A percentile compares a stretch with the other conserved stretches of the same genome.
Evolutionary conservation across 352 stramenopile species (phyloP).

Genomic region (Phytophthora pluvialis): DNA sequence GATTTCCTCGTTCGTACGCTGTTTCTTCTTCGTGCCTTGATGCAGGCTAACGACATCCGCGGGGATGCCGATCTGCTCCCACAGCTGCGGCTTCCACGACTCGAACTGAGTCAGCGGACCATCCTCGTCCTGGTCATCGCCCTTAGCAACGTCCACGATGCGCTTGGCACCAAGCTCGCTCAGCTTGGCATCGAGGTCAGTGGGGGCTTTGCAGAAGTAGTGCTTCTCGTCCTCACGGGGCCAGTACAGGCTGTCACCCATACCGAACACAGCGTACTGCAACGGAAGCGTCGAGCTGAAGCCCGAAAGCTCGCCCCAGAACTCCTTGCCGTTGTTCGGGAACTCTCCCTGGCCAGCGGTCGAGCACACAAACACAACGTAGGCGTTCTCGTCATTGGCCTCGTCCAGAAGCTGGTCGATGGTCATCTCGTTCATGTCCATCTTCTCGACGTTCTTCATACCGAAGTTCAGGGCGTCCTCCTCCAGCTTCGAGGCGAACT

Average conservation of each 20-base stretch:
- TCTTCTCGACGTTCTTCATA: conserved; percentile 81
- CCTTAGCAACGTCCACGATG: conserved; percentile 60
- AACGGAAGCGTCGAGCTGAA: conserved; percentile 68
- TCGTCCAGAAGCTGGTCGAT: conserved; percentile 73
- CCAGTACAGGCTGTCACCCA: conserved; percentile 87
- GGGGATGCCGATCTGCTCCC: conserved; percentile 76
- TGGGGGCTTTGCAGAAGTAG: conserved; percentile 84
- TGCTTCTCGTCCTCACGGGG: conserved; percentile 81
- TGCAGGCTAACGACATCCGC: conserved; percentile 54
- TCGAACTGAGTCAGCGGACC: conserved; percentile 77
- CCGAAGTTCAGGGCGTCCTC: conserved; percentile 76
- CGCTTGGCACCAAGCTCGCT: conserved; percentile 76
- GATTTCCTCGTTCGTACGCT: conserved; percentile 87
- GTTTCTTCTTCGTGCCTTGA: conserved; percentile 63
- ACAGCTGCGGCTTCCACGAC: conserved; percentile 76
- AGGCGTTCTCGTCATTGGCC: conserved; percentile 75
- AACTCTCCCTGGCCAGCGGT: conserved; percentile 86
- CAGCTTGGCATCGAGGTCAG: conserved; percentile 77
- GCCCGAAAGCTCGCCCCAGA: conserved; percentile 69
- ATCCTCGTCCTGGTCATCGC: conserved; percentile 86
- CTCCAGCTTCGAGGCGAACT: conserved; percentile 73
- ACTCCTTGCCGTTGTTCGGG: conserved; percentile 81
- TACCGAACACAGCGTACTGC: conserved; percentile 81
- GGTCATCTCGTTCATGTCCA: conserved; percentile 85
- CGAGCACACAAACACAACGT: conserved; percentile 78